A percentile compares a stretch with the other conserved stretches of the same genome.
Conservation (phyloP, 129 eudicot species). For the Flaveria linearis region DNA sequence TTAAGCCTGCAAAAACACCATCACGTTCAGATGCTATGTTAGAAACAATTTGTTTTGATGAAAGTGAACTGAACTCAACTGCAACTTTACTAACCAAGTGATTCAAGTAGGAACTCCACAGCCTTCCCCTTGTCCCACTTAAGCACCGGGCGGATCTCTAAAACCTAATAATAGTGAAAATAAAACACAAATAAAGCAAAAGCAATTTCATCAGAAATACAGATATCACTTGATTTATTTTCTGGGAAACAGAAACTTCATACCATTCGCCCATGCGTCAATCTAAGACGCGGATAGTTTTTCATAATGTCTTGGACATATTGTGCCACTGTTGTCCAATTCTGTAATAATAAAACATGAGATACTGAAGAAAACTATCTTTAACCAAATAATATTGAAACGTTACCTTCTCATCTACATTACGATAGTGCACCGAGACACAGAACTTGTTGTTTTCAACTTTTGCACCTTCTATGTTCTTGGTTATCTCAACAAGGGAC, state of each 20-base stretch:
- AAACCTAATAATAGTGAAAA: conserved; percentile 44
- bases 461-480: conserved; percentile 67
- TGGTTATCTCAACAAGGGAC: conserved; percentile 65
- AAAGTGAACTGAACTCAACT: not conserved
- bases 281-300: conserved; percentile 67
- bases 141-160: conserved; percentile 93
- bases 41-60: not conserved
- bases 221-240: conserved; percentile 1
- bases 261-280: conserved; percentile 95
- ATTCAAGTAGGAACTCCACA: conserved; percentile 80
- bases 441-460: conserved; percentile 93
- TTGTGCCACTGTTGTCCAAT: conserved; percentile 67
- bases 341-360: conserved; percentile 40
- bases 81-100: conserved; percentile 65
- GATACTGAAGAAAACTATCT: not conserved
- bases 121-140: conserved; percentile 99
- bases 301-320: conserved; percentile 63
- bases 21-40: conserved; percentile 8
- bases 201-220: not conserved
- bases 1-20: conserved; percentile 55
- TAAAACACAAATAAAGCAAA: conserved; percentile 11
- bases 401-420: conserved; percentile 90
- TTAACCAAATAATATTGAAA: conserved; percentile 19
- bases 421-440: conserved; percentile 94
- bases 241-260: not conserved